phyloP scores from a whole-genome alignment of 2,329 filamentous ascomycete species.

The Penicillium brasilianum region DNA sequence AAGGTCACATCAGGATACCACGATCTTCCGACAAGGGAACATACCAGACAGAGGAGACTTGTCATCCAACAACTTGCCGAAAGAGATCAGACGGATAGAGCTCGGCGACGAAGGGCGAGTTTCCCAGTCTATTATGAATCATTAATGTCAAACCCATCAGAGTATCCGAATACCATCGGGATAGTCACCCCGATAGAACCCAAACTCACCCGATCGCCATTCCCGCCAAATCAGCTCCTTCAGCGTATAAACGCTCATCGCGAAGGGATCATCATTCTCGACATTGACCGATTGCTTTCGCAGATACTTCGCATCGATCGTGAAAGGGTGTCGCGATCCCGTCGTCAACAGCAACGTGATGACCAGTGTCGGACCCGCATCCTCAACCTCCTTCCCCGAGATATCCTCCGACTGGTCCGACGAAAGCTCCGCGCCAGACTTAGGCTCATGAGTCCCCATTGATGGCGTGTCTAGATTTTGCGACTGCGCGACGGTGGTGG shows the following conservation, averaged over 20 bases:
- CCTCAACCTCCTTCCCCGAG: constrained; percentile 45
- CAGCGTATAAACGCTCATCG: constrained; percentile 89
- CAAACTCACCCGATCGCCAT: constrained; percentile 72
- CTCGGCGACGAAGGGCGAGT: constrained; percentile 81
- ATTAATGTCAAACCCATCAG: constrained; percentile 4
- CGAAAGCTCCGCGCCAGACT: constrained; percentile 29
- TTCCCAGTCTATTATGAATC: constrained; percentile 71
- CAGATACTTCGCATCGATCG: constrained; percentile 85
- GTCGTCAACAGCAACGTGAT: constrained; percentile 85
- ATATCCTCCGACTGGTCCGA: constrained; percentile 33
- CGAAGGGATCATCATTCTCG: constrained; percentile 79
- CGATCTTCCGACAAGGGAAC: constrained; percentile 32
- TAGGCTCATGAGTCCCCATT: constrained; percentile 32
- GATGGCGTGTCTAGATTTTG: constrained; percentile 22
- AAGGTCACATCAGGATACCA: neutral
- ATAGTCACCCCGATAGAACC: neutral
- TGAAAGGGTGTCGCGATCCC: constrained; percentile 85
- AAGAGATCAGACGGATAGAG: constrained; percentile 88
- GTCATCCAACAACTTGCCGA: constrained; percentile 88
- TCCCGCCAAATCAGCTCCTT: constrained; percentile 93
- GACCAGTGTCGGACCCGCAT: constrained; percentile 43
- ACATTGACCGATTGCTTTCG: constrained; percentile 78
- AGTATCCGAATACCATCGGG: neutral
- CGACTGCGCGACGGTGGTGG: constrained; percentile 20
- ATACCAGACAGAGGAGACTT: constrained; percentile 83